Conservation (phyloP, 331 rosid species). For the Quercus lobata region DNA sequence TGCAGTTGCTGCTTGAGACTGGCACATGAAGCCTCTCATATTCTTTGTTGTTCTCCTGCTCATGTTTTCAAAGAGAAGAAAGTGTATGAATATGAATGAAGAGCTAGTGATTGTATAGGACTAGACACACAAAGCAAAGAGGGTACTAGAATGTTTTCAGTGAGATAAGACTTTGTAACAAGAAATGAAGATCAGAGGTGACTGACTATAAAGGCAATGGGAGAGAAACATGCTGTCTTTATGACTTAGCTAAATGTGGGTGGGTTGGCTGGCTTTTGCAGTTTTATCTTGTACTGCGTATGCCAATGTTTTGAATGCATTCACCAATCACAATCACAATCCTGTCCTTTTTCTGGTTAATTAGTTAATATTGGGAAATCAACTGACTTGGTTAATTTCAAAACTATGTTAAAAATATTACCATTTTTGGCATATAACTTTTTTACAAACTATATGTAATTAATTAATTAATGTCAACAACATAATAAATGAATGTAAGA, state of each 20-base stretch:
- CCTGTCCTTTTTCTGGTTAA: conserved; percentile 49
- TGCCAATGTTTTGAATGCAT: conserved; percentile 33
- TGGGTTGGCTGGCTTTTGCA: conserved; percentile 29
- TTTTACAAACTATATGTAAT: too few relatives aligned
- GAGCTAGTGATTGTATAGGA: too few relatives aligned
- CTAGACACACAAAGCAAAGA: too few relatives aligned
- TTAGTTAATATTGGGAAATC: conserved; percentile 21
- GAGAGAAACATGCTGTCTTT: conserved; percentile 40
- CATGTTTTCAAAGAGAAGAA: conserved; percentile 4
- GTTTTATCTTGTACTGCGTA: conserved; percentile 25
- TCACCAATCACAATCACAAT: conserved; percentile 5
- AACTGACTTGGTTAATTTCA: conserved; percentile 1
- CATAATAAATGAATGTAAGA: too few relatives aligned
- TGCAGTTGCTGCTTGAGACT: conserved; percentile 61
- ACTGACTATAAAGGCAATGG: conserved; percentile 16
- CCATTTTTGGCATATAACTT: too few relatives aligned
- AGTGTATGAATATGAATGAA: too few relatives aligned
- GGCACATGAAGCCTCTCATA: conserved; percentile 81
- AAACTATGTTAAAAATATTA: too few relatives aligned
- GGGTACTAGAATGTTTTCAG: too few relatives aligned
- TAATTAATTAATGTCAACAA: too few relatives aligned
- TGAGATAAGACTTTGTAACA: neutral
- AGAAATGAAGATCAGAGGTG: conserved; percentile 11
- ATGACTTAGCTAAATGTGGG: conserved; percentile 43
- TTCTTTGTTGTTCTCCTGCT: conserved; percentile 34